phyloP scores from a whole-genome alignment of 2,329 filamentous ascomycete genomes.

The Diaporthe vaccinii region DNA sequence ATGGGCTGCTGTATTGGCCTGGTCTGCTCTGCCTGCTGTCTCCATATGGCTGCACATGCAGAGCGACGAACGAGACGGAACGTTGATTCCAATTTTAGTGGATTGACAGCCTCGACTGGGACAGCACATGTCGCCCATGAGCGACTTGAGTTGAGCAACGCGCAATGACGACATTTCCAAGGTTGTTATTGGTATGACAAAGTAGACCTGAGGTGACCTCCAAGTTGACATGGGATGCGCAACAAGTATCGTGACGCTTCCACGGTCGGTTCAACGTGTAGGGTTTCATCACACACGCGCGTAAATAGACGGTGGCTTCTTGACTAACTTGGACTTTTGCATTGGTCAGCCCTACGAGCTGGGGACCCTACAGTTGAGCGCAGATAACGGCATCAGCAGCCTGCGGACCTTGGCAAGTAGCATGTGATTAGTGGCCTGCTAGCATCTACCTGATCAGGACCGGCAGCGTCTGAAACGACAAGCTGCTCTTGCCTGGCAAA shows the following conservation, averaged over 20 bases:
- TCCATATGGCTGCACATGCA: background rate
- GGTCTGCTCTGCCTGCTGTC: background rate
- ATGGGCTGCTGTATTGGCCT: background rate
- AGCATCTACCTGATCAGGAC: background rate
- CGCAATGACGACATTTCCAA: background rate
- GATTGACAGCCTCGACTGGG: background rate
- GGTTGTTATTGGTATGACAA: background rate
- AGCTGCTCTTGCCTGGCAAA: background rate
- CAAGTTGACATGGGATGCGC: background rate
- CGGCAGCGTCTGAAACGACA: slow-evolving; percentile 8
- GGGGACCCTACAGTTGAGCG: background rate
- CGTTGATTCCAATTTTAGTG: background rate
- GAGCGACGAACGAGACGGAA: background rate
- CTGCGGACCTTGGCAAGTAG: background rate
- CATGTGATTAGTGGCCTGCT: slow-evolving; percentile 12
- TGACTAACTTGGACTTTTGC: background rate
- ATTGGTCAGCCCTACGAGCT: slow-evolving; percentile 23
- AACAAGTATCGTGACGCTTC: background rate
- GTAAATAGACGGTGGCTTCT: background rate
- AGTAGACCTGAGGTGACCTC: background rate
- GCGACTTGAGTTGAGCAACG: background rate
- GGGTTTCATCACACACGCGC: background rate
- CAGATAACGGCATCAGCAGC: background rate
- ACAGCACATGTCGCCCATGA: background rate
- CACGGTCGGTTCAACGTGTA: background rate